A percentile compares a stretch with the other conserved stretches of the same genome.
Conservation (phyloP, 1,139 yeast genomes). For the Eremothecium gossypii region DNA sequence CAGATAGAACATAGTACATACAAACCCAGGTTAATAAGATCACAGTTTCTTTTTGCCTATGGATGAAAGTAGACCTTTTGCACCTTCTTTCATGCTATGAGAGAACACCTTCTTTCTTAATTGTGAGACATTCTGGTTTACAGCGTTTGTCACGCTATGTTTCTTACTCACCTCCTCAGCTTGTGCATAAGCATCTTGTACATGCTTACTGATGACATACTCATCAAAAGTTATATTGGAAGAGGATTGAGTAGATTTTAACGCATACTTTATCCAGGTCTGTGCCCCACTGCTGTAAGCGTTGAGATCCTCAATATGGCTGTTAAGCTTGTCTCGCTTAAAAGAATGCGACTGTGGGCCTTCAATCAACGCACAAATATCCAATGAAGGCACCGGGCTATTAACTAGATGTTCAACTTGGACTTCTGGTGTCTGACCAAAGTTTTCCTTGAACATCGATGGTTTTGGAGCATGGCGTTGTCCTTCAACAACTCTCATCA, state of each 20-base stretch:
- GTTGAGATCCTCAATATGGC: slow-evolving; percentile 15
- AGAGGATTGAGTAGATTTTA: slow-evolving; percentile 22
- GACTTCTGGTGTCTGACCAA: slow-evolving; percentile 14
- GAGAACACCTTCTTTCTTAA: slow-evolving; percentile 28
- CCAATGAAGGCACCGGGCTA: slow-evolving; percentile 17
- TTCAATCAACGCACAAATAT: slow-evolving; percentile 19
- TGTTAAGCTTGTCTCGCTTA: slow-evolving; percentile 20
- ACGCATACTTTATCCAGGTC: slow-evolving; percentile 27
- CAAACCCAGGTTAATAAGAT: background rate
- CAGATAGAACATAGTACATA: background rate
- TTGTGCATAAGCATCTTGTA: slow-evolving; percentile 28
- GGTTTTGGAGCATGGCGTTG: slow-evolving; percentile 4
- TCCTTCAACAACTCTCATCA: slow-evolving; percentile 10
- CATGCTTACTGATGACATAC: slow-evolving; percentile 26
- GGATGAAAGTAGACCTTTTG: slow-evolving; percentile 28
- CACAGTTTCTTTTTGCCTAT: slow-evolving; percentile 22
- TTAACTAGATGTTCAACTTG: slow-evolving; percentile 11
- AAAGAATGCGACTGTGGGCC: slow-evolving; percentile 17
- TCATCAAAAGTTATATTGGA: slow-evolving; percentile 25
- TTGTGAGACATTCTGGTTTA: slow-evolving; percentile 30
- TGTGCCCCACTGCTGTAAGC: slow-evolving; percentile 25
- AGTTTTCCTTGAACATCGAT: slow-evolving; percentile 11
- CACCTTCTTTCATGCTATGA: slow-evolving; percentile 26
- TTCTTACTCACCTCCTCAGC: slow-evolving; percentile 29
- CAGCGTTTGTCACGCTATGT: slow-evolving; percentile 28